Base-by-base conservation (phyloP, 1,139 yeast genomes). In the Candida freyschussii region DNA sequence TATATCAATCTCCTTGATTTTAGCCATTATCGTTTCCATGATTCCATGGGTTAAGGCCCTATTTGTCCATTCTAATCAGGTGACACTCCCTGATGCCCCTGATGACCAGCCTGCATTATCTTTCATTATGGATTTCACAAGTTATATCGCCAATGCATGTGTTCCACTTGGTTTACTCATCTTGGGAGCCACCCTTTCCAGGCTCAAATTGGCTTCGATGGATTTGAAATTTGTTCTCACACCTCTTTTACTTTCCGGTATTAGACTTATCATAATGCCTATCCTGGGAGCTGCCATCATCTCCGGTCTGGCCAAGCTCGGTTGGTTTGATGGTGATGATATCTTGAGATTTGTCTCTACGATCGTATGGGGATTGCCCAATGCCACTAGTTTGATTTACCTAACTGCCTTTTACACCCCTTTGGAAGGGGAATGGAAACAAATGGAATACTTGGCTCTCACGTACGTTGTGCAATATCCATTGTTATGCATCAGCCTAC, bases 101-200 rank as follows among this genome's bases (percentile, higher is more conserved):
- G 96, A 87, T 55, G 24, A 21, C 1, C 13, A 30, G 6, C 96
- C 96, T 0, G 86, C 94, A 2, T 64, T 89, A 29, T 83, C 87
- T 17, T 89, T 87, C 47, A 40, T 87, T 7, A 81, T 89, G 72
- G 96, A 87, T 54, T 76, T 78, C 41, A 67, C 89, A 2, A 56
- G 74, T 12, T 89, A 87, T 54, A 64, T 87, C 4, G 96, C 96
- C 2, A 78, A 78, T 3, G 96, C 96, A 0, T 75, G 86, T 18
- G 96, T 89, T 21, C 96, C 96, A 1, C 62, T 85, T 41, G 96
- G 96, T 3, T 65, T 89, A 40, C 55, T 84, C 32, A 55, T 89
- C 39, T 59, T 89, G 22, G 97, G 97, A 4, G 94, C 93, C n/a
- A 85, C 95, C 5, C 75, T 89, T 30, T 79, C 95, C 1, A 63